These are phyloP conservation scores for Cydonia oblonga DNA, from an alignment of 331 rosid species.

Conservation along the genomic window DNA sequence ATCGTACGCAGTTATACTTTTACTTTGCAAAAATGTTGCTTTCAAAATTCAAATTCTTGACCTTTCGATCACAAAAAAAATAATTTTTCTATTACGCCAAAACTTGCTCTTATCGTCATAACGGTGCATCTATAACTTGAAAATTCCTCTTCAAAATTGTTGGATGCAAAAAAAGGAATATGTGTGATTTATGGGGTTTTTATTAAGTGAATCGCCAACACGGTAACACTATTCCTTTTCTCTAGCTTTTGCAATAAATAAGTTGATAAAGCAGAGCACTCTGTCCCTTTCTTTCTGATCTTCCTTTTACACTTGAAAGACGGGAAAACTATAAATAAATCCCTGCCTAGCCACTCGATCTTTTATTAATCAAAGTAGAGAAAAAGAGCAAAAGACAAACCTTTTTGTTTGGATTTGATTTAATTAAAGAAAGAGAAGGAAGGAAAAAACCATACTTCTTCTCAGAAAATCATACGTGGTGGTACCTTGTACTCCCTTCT, in stretches of 20 bases:
- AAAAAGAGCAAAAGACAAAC: not conserved
- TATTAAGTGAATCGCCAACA: not conserved
- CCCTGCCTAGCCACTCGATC: not conserved
- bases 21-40: too few species aligned
- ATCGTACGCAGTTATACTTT: too few species aligned
- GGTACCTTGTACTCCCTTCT: not conserved
- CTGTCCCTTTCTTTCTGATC: not conserved
- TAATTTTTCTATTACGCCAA: too few species aligned
- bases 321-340: not conserved
- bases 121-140: too few species aligned
- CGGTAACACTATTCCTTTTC: not conserved
- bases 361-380: not conserved
- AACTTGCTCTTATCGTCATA: too few species aligned
- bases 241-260: not conserved
- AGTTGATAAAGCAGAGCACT: not conserved
- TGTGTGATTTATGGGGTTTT: not conserved
- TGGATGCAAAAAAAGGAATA: not conserved
- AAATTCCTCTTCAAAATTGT: not conserved
- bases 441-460: not conserved
- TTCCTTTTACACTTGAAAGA: not conserved
- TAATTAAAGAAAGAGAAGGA: not conserved
- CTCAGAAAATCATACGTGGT: too few species aligned
- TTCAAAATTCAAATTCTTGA: too few species aligned
- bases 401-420: not conserved
- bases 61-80: too few species aligned